These are phyloP conservation scores for Mortierella sp. DNA, from an alignment of 371 early-diverging fungal species.

Conservation along the genomic window DNA sequence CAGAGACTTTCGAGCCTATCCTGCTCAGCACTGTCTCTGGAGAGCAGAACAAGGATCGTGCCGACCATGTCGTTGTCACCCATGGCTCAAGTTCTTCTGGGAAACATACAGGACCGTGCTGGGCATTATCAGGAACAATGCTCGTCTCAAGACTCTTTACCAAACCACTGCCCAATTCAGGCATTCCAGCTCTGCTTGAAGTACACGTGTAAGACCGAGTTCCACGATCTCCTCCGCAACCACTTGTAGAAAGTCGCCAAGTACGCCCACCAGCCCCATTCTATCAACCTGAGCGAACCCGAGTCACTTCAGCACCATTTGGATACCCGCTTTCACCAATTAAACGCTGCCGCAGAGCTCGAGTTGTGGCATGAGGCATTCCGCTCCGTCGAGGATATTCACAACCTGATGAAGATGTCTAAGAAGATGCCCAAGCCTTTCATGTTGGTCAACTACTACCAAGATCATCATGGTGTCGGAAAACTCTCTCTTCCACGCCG, in stretches of 20 bases:
- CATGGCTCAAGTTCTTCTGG: conserved; percentile 98
- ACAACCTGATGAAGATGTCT: conserved; percentile 89
- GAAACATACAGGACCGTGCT: conserved; percentile 97
- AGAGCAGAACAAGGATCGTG: conserved; percentile 94
- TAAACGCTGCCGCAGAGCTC: conserved; percentile 93
- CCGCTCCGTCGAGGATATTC: conserved; percentile 97
- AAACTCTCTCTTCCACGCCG: conserved; percentile 97
- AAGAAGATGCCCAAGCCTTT: conserved; percentile 91
- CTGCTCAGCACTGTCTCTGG: conserved; percentile 93
- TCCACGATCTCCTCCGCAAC: conserved; percentile 96
- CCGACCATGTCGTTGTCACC: conserved; percentile 96
- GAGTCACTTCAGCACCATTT: conserved; percentile 96
- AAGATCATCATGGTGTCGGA: conserved; percentile 95
- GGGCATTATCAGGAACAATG: conserved; percentile 96
- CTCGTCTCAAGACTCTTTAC: conserved; percentile 93
- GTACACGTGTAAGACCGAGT: conserved; percentile 97
- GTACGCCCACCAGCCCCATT: conserved; percentile 91
- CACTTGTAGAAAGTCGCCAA: conserved; percentile 92
- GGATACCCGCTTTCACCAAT: conserved; percentile 94
- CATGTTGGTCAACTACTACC: conserved; percentile 98
- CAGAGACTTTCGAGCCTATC: conserved; percentile 96
- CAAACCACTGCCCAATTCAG: conserved; percentile 87
- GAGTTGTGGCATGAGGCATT: conserved; percentile 99
- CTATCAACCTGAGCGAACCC: conserved; percentile 94
- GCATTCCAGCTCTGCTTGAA: conserved; percentile 96